A percentile compares a stretch with the other conserved stretches of the same genome.
Conservation (phyloP, 2,329 filamentous ascomycete species). For the Phaeosphaeriaceae sp. region DNA sequence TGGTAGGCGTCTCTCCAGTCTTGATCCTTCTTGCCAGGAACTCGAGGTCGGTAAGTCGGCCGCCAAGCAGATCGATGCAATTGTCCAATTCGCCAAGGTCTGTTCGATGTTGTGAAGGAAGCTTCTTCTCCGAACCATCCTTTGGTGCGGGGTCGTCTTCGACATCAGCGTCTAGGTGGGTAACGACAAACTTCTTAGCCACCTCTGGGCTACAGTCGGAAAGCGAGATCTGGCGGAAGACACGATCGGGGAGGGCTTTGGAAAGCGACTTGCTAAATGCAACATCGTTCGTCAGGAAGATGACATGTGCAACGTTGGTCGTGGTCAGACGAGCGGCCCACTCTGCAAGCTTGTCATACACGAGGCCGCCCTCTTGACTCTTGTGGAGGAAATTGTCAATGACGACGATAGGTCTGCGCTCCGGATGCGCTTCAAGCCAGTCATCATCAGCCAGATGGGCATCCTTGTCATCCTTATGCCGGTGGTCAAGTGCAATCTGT, state of each 20-base stretch:
- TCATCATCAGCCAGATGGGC: constrained; percentile 78
- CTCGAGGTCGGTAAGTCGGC: constrained; percentile 93
- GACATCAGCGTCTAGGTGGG: constrained; percentile 69
- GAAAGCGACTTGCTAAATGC: constrained; percentile 87
- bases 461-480: constrained; percentile 77
- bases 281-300: constrained; percentile 90
- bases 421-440: constrained; percentile 88
- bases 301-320: constrained; percentile 88
- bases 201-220: constrained; percentile 85
- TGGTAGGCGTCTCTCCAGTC: constrained; percentile 80
- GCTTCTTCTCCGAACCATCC: constrained; percentile 50
- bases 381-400: constrained; percentile 93
- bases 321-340: constrained; percentile 89
- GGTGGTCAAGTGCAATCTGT: constrained; percentile 72
- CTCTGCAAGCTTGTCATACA: constrained; percentile 69
- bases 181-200: constrained; percentile 88
- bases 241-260: constrained; percentile 86
- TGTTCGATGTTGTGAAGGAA: constrained; percentile 55
- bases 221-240: constrained; percentile 85
- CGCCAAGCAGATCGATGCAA: constrained; percentile 83
- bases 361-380: constrained; percentile 56
- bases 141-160: constrained; percentile 49
- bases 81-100: constrained; percentile 77
- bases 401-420: constrained; percentile 80
- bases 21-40: constrained; percentile 90